Conservation (phyloP, 805 yeast genomes). For the Barnettozyma pratensis region DNA sequence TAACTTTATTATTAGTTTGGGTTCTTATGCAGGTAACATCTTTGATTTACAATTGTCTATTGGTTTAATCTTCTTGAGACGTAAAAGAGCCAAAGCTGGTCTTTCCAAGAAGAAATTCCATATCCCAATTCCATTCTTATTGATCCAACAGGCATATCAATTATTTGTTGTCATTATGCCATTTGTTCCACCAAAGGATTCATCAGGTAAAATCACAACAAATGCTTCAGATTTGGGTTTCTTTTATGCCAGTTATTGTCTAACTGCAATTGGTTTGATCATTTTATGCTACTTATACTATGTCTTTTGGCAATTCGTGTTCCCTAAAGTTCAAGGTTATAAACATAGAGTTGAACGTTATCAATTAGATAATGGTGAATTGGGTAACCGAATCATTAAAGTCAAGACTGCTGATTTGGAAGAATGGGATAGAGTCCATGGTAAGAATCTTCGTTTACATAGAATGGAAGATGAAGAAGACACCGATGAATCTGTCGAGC, state of each 20-base stretch:
- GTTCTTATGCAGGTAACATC: conserved; percentile 71
- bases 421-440: conserved; percentile 12
- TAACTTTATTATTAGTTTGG: conserved; percentile 62
- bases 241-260: conserved; percentile 73
- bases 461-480: background rate
- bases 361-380: conserved; percentile 57
- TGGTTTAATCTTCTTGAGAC: conserved; percentile 55
- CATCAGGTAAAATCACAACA: conserved; percentile 28
- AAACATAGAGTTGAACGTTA: conserved; percentile 43
- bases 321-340: conserved; percentile 52
- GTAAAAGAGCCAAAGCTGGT: conserved; percentile 41
- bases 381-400: conserved; percentile 51
- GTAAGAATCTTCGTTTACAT: background rate
- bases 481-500: no score
- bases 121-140: conserved; percentile 53
- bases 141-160: conserved; percentile 57
- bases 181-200: conserved; percentile 54
- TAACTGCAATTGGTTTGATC: conserved; percentile 66
- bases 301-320: conserved; percentile 51
- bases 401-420: conserved; percentile 21
- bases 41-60: conserved; percentile 56
- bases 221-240: conserved; percentile 56
- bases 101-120: conserved; percentile 54
- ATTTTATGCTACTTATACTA: conserved; percentile 58
- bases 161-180: conserved; percentile 67